Evolutionary conservation across 345 rosid species (phyloP).

Genomic region (Aurinia saxatilis): DNA sequence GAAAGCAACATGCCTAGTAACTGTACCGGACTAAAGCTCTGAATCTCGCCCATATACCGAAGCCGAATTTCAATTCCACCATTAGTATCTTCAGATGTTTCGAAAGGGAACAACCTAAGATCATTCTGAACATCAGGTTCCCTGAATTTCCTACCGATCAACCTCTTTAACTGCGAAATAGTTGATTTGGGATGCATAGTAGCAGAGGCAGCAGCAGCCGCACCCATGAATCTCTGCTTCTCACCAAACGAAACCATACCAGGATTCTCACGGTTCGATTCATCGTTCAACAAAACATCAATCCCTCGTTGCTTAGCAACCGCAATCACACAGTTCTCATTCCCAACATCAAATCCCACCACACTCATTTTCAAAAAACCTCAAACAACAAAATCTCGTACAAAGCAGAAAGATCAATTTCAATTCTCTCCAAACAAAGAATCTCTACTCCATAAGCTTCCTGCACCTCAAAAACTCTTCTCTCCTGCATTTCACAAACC

Average conservation of each 20-base stretch:
- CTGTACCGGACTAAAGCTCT: conserved; percentile 45
- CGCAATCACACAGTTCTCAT: conserved; percentile 75
- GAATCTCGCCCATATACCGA: conserved; percentile 44
- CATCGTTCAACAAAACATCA: conserved; percentile 72
- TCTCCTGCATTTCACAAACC: conserved; percentile 7
- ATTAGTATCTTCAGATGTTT: conserved; percentile 33
- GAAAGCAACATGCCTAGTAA: conserved; percentile 62
- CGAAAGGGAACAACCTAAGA: conserved; percentile 48
- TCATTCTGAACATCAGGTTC: conserved; percentile 50
- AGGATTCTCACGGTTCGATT: conserved; percentile 61
- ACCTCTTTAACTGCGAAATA: conserved; percentile 61
- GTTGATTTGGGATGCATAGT: conserved; percentile 73
- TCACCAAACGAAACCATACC: conserved; percentile 73
- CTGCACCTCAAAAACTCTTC: not conserved
- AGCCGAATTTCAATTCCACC: conserved; percentile 47
- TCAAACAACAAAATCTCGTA: not conserved
- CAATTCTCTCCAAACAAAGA: not conserved
- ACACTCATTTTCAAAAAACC: conserved; percentile 45
- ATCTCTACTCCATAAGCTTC: conserved; percentile 3
- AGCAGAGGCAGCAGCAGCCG: conserved; percentile 73
- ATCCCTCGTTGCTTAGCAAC: conserved; percentile 63
- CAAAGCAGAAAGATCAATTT: not conserved
- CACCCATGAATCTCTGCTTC: conserved; percentile 77
- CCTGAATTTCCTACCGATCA: conserved; percentile 43
- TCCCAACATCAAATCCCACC: conserved; percentile 73